Evolutionary conservation across 129 eudicot species (phyloP), one percentile per base, ranked within the genome.

Genomic region (Helichrysum umbraculigerum): DNA sequence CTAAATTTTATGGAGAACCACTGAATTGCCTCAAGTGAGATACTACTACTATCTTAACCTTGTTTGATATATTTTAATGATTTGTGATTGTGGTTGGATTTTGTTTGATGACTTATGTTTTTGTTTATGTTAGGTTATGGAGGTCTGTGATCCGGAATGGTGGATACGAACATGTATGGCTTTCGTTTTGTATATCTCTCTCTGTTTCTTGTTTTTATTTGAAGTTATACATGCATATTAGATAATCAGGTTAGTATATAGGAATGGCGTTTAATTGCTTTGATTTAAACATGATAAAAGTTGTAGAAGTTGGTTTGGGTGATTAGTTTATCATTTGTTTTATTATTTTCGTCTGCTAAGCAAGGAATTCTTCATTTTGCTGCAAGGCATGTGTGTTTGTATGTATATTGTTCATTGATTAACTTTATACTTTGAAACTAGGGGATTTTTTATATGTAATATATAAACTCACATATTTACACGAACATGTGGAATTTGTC

Each of bases 1-100:
- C 91, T 14, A 88, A 73, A 75, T 93, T 93, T 71, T 93, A 93
- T 74, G 88, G 86, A 83, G 98, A 88, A 82, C 90, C 90, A 39
- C 74, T 92, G 21, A 92, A 92, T 82, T 88, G 86, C 80, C 95
- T 93, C 41, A 93, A 90, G 98, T 93, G n/a, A 77, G 88, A 47
- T 83, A 66, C 37, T 66, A 66, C 37, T 66, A 6, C 19, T 44
- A 71, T 51, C 47, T 61, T 21, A 16, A 57, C 35, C 19, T 73
- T 74, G 34, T 3, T 12, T 68, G 15, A 39, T 16, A 39, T 16
- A 15, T 37, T 20, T 44, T 51, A 30, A 8, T 0, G 14, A 47
- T 3, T 15, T 16, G 28, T 7, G 3, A 8, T 16, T 22, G 19
- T 76, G 35, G 50, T 29, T 42, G 60, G 5, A 4, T 58, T 54